Percentiles rank a stretch among this genome's conserved stretches.
phyloP scores from a whole-genome alignment of 371 early-diverging fungal genomes.

The Encephalitozoon cuniculi region DNA sequence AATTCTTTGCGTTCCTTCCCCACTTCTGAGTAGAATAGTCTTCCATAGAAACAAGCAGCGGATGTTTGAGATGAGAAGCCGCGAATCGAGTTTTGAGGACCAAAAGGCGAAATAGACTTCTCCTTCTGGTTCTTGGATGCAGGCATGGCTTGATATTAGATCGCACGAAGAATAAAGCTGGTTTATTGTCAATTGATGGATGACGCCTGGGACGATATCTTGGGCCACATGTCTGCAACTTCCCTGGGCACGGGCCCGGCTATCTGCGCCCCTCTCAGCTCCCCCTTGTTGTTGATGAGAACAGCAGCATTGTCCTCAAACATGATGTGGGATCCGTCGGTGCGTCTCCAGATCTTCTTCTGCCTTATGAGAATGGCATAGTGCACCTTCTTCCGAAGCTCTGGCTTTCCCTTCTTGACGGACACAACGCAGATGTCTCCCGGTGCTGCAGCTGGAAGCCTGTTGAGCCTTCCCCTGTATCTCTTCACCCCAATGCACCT shows the following conservation, averaged over 20 bases:
- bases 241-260: slow-evolving; percentile 99
- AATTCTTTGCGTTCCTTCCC: slow-evolving; percentile 4
- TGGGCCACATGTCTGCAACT: slow-evolving; percentile 99
- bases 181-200: slow-evolving; percentile 39
- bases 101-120: neutral
- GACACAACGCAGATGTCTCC: slow-evolving; percentile 99
- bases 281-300: slow-evolving; percentile 96
- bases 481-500: slow-evolving; percentile 95
- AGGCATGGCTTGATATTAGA: neutral
- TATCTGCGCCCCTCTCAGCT: slow-evolving; percentile 99
- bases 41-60: neutral
- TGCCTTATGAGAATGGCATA: slow-evolving; percentile 97
- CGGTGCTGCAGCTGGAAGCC: slow-evolving; percentile 93
- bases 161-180: neutral
- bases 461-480: slow-evolving; percentile 87
- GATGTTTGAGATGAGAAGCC: neutral
- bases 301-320: slow-evolving; percentile 95
- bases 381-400: slow-evolving; percentile 98
- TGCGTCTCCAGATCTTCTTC: slow-evolving; percentile 95
- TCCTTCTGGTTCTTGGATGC: neutral
- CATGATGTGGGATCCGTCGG: slow-evolving; percentile 95
- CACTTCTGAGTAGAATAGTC: neutral
- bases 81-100: neutral
- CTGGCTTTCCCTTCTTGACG: slow-evolving; percentile 99
- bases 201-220: slow-evolving; percentile 81